Evolutionary conservation across 306 rosid genomes (phyloP).

Genomic region (Heteromeles arbutifolia): DNA sequence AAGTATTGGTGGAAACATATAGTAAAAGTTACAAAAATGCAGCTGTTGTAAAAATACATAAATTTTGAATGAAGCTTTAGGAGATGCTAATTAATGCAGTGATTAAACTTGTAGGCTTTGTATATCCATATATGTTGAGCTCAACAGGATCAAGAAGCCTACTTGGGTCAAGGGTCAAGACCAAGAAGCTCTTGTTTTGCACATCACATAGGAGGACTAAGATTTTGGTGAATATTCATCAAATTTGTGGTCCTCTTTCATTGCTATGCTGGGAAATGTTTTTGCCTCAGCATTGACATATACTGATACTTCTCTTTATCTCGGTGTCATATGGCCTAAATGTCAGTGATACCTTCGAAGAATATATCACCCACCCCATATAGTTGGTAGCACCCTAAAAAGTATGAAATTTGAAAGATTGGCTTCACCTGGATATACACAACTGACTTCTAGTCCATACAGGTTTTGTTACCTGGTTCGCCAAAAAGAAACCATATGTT

Average conservation of each 20-base stretch:
- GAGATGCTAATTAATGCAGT: neutral
- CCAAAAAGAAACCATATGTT: neutral
- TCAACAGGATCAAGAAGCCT: slow-evolving; percentile 53
- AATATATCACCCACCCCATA: no score
- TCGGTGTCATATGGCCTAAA: neutral
- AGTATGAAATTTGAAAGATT: neutral
- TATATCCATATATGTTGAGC: slow-evolving; percentile 25
- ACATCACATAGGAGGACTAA: neutral
- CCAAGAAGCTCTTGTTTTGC: slow-evolving; percentile 66
- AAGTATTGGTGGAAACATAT: neutral
- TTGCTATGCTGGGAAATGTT: neutral
- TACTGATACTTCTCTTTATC: neutral
- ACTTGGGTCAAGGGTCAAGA: slow-evolving; percentile 39
- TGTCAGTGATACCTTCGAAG: neutral
- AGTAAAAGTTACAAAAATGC: neutral
- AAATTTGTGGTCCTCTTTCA: neutral
- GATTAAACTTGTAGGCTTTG: neutral
- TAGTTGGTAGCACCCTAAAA: neutral
- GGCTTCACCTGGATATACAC: neutral
- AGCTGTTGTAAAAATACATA: neutral
- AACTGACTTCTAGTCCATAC: neutral
- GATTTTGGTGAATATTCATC: neutral
- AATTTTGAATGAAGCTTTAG: neutral
- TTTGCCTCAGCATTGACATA: neutral
- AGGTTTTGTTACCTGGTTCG: neutral